Evolutionary conservation across 2,329 filamentous ascomycete genomes (phyloP).

Genomic region (Neopestalotiopsis sp.): DNA sequence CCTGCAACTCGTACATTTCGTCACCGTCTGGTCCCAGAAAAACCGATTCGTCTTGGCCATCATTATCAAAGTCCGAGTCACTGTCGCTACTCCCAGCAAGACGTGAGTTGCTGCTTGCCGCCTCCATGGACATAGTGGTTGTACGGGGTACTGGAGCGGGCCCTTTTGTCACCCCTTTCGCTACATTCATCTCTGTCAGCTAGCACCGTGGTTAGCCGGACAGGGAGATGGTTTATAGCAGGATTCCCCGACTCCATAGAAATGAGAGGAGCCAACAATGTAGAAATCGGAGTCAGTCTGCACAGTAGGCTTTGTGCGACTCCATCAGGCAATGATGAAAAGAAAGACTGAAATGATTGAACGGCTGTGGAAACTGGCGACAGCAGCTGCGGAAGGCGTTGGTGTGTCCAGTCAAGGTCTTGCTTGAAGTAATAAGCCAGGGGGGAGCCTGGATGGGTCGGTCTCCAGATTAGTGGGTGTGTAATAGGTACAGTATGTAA

Average conservation of each 20-base stretch:
- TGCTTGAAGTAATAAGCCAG: too few species aligned
- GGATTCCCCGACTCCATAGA: background rate
- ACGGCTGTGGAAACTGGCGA: background rate
- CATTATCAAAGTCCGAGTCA: conserved; percentile 16
- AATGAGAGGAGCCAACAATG: background rate
- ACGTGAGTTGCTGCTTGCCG: background rate
- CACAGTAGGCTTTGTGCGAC: background rate
- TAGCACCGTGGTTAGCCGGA: background rate
- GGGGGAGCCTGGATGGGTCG: too few species aligned
- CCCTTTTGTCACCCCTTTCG: background rate
- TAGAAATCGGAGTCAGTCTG: background rate
- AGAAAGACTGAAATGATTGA: too few species aligned
- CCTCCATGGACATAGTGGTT: background rate
- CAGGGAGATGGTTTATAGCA: background rate
- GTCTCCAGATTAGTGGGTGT: too few species aligned
- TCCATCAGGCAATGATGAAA: background rate
- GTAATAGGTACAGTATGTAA: too few species aligned
- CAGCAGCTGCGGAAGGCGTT: background rate
- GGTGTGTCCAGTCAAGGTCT: background rate
- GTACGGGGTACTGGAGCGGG: background rate
- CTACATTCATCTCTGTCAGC: background rate
- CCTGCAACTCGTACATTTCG: conserved; percentile 22
- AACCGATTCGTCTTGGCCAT: conserved; percentile 3
- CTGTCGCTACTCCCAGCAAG: conserved; percentile 12
- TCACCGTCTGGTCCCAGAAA: background rate